These are phyloP conservation scores for Phytophthora macrochlamydospora DNA, from an alignment of 352 stramenopile genomes.

Conservation along the genomic window DNA sequence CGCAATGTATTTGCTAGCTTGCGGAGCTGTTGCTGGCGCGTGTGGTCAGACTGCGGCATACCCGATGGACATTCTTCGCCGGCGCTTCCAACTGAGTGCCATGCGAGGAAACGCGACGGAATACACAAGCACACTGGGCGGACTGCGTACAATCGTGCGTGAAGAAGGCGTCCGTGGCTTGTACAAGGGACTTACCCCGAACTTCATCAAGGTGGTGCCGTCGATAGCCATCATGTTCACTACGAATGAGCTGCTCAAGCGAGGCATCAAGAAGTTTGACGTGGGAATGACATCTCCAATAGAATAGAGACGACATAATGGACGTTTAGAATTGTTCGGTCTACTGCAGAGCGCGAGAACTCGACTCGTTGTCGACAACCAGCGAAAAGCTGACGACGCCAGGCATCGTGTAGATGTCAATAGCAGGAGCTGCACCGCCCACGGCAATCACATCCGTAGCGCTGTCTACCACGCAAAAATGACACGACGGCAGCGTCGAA, in stretches of 20 bases:
- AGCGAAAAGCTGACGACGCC: conserved; percentile 85
- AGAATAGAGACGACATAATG: background rate
- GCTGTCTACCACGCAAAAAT: conserved; percentile 73
- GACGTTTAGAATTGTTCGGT: conserved; percentile 4
- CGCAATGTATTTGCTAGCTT: conserved; percentile 59
- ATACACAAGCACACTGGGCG: conserved; percentile 61
- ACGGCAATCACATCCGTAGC: conserved; percentile 73
- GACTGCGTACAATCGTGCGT: conserved; percentile 49
- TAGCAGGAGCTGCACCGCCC: conserved; percentile 53
- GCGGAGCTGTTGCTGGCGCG: conserved; percentile 65
- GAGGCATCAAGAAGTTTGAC: conserved; percentile 34
- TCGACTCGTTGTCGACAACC: conserved; percentile 43
- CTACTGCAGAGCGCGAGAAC: background rate
- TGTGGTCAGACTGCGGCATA: conserved; percentile 77
- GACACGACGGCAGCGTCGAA: conserved; percentile 58
- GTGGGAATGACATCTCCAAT: background rate
- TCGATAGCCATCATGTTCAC: conserved; percentile 87
- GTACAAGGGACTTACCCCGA: conserved; percentile 72
- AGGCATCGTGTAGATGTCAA: conserved; percentile 84
- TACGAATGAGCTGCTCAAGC: conserved; percentile 77
- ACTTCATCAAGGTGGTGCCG: conserved; percentile 81
- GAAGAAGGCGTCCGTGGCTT: conserved; percentile 63
- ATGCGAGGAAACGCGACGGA: conserved; percentile 32
- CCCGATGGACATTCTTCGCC: conserved; percentile 77
- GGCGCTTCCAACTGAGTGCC: conserved; percentile 71